Evolutionary conservation across 768 basidiomycete genomes (phyloP).

Genomic region (Wakefieldia striispora): DNA sequence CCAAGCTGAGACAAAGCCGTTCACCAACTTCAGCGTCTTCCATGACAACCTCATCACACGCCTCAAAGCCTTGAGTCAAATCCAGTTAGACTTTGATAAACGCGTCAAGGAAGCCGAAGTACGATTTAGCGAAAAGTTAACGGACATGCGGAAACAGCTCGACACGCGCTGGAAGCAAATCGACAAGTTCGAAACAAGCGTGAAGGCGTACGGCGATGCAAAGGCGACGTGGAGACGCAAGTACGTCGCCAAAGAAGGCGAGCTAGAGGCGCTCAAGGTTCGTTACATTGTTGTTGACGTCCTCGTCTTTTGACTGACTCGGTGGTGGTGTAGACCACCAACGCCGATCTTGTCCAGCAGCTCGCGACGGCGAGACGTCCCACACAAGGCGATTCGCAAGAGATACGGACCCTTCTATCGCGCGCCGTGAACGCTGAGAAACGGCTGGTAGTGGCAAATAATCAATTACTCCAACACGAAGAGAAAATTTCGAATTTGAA

Average conservation of each 20-base stretch:
- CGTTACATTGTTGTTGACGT: background rate
- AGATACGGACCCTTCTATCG: conserved; percentile 65
- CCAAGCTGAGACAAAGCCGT: conserved; percentile 84
- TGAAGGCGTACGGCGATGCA: conserved; percentile 79
- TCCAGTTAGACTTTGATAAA: conserved; percentile 85
- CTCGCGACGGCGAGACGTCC: conserved; percentile 61
- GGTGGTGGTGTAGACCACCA: conserved; percentile 51
- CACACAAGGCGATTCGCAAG: conserved; percentile 58
- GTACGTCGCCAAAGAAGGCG: conserved; percentile 80
- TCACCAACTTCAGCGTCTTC: conserved; percentile 91
- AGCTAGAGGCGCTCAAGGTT: conserved; percentile 85
- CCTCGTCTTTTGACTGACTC: background rate
- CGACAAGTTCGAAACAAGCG: conserved; percentile 85
- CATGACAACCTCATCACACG: conserved; percentile 91
- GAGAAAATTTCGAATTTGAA: conserved; percentile 78
- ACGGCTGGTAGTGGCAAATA: conserved; percentile 79
- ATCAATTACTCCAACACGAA: conserved; percentile 80
- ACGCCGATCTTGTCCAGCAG: conserved; percentile 71
- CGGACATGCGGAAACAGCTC: conserved; percentile 80
- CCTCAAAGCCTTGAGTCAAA: conserved; percentile 79
- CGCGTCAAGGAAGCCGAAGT: conserved; percentile 77
- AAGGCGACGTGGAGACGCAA: conserved; percentile 83
- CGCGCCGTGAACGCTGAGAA: conserved; percentile 85
- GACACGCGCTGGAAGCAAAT: conserved; percentile 89
- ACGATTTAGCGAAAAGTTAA: conserved; percentile 69